phyloP scores from a whole-genome alignment of 139 green algal species.

The Penium margaritaceum region DNA sequence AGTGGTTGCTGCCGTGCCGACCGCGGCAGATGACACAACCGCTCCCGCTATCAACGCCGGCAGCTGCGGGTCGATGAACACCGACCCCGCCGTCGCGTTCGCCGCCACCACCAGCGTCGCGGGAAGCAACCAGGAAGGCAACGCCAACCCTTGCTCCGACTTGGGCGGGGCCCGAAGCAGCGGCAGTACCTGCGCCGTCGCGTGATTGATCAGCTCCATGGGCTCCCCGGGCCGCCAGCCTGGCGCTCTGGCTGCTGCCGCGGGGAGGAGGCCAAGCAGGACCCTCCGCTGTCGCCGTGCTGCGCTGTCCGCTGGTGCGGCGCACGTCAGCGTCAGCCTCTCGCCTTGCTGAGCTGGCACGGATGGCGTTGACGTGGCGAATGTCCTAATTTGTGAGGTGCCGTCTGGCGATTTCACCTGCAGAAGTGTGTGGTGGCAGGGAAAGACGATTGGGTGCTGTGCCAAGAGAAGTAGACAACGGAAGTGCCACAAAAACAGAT shows the following conservation, averaged over 20 bases:
- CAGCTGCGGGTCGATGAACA: too few species aligned
- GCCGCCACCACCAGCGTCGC: constrained; percentile 57
- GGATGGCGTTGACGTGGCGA: constrained; percentile 60
- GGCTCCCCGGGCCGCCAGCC: constrained; percentile 68
- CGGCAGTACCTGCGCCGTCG: constrained; percentile 43
- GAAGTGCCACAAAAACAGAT: too few species aligned
- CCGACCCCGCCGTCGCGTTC: constrained; percentile 64
- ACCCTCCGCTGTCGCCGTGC: too few species aligned
- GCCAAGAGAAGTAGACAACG: too few species aligned
- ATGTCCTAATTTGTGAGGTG: constrained; percentile 2
- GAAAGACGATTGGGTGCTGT: too few species aligned
- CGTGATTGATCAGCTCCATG: constrained; percentile 72
- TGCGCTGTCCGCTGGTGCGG: too few species aligned
- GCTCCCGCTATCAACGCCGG: too few species aligned
- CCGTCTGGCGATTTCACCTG: constrained; percentile 65
- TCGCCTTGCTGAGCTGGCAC: constrained; percentile 69
- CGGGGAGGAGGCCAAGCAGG: constrained; percentile 12
- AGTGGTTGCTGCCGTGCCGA: too few species aligned
- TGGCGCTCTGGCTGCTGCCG: constrained; percentile 56
- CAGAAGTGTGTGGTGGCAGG: too few species aligned
- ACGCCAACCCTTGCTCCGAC: constrained; percentile 17
- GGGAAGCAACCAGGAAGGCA: constrained; percentile 62
- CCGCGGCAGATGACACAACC: too few species aligned
- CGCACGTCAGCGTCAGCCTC: constrained; percentile 69
- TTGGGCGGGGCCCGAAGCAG: constrained; percentile 59